These are phyloP conservation scores for Penicillium thymicola DNA, from an alignment of 2,329 filamentous ascomycete species.

Conservation along the genomic window DNA sequence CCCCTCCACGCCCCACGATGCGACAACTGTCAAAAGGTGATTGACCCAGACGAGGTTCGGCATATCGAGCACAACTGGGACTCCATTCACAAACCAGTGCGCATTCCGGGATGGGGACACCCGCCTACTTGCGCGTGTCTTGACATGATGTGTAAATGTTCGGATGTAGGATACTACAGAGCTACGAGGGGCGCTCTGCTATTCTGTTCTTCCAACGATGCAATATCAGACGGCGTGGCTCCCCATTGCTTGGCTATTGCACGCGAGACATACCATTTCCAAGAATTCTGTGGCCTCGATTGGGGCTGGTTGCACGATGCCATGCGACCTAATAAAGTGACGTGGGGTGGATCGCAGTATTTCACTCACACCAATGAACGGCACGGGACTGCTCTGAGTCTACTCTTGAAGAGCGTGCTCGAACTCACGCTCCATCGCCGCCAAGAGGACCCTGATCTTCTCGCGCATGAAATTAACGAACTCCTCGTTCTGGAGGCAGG, in stretches of 20 bases:
- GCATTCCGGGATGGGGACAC: neutral
- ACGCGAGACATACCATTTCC: slow-evolving; percentile 28
- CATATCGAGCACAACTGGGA: neutral
- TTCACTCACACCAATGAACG: slow-evolving; percentile 29
- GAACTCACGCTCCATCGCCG: slow-evolving; percentile 36
- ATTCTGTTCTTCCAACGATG: slow-evolving; percentile 13
- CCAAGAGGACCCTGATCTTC: slow-evolving; percentile 23
- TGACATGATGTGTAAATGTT: neutral
- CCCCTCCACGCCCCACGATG: slow-evolving; percentile 14
- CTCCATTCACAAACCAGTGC: neutral
- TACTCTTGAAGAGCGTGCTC: slow-evolving; percentile 35
- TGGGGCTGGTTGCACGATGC: slow-evolving; percentile 37
- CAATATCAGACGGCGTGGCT: neutral
- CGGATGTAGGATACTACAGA: neutral
- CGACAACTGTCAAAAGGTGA: slow-evolving; percentile 28
- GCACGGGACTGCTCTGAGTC: slow-evolving; percentile 34
- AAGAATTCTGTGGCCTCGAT: slow-evolving; percentile 27
- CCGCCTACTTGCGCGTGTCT: neutral
- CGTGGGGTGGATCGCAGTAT: slow-evolving; percentile 4
- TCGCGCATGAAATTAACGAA: slow-evolving; percentile 37
- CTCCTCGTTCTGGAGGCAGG: slow-evolving; percentile 28
- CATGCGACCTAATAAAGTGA: slow-evolving; percentile 24
- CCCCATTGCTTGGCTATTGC: slow-evolving; percentile 28
- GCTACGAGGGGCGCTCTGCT: neutral
- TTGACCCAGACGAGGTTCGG: neutral